A percentile compares a stretch with the other conserved stretches of the same genome.
These are phyloP conservation scores for Heritiera fomes DNA, from an alignment of 345 rosid genomes.

Conservation along the genomic window DNA sequence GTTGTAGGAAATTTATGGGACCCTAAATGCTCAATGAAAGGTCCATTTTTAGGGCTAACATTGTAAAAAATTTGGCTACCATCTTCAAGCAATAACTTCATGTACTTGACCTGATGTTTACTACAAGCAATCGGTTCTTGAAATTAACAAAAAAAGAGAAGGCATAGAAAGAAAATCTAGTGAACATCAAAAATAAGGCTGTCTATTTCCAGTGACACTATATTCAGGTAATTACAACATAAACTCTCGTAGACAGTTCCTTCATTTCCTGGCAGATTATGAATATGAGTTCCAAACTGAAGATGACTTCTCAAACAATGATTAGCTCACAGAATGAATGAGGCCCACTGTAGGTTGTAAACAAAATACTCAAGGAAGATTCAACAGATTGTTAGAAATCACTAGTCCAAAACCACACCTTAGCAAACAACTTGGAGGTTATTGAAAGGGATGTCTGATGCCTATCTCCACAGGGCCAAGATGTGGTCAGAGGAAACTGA, in stretches of 20 bases:
- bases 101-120: background rate
- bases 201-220: no score
- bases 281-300: background rate
- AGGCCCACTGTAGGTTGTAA: background rate
- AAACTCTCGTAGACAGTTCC: background rate
- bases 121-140: background rate
- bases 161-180: background rate
- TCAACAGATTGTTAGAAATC: background rate
- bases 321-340: background rate
- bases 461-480: background rate
- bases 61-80: background rate
- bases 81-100: background rate
- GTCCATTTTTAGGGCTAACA: no score
- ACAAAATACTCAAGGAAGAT: background rate
- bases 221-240: background rate
- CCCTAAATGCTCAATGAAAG: no score
- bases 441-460: slow-evolving; percentile 2
- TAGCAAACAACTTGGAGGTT: slow-evolving; percentile 1
- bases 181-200: no score
- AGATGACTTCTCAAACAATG: background rate
- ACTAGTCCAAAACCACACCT: background rate
- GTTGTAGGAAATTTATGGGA: background rate
- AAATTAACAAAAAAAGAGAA: background rate
- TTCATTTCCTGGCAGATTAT: background rate
- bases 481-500: background rate